Evolutionary conservation across 2,329 filamentous ascomycete genomes (phyloP).

Genomic region (Aspergillus sp.): DNA sequence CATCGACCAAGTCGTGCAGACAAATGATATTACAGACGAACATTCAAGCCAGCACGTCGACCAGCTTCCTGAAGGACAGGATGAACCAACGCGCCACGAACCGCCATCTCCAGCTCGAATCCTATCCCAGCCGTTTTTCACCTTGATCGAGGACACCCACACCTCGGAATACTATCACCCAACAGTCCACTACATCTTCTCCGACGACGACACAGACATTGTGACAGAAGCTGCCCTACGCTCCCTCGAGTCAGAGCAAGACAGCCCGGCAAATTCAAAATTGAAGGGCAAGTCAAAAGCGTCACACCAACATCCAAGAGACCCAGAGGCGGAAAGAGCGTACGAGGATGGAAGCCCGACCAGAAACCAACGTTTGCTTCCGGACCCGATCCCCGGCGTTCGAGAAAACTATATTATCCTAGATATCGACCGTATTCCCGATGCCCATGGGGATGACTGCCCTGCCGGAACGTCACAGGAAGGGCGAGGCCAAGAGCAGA

Average conservation of each 20-base stretch:
- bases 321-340: constrained; percentile 7
- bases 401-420: constrained; percentile 59
- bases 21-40: constrained; percentile 8
- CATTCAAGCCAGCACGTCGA: constrained; percentile 9
- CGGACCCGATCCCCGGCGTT: constrained; percentile 47
- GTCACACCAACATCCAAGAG: constrained; percentile 4
- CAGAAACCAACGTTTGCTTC: constrained; percentile 41
- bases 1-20: constrained; percentile 11
- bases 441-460: not conserved
- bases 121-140: constrained; percentile 78
- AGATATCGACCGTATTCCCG: constrained; percentile 46
- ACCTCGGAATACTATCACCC: constrained; percentile 78
- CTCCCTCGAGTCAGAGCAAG: constrained; percentile 51
- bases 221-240: constrained; percentile 66
- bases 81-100: constrained; percentile 20
- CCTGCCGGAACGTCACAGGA: constrained; percentile 15
- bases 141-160: constrained; percentile 74
- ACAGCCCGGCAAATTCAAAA: constrained; percentile 25
- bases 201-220: constrained; percentile 81
- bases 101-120: constrained; percentile 30
- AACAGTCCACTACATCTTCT: constrained; percentile 86
- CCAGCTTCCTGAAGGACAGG: constrained; percentile 13
- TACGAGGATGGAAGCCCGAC: constrained; percentile 22
- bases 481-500: constrained; percentile 22
- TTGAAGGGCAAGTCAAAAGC: constrained; percentile 10